These are phyloP conservation scores for Fusarium chlamydosporum DNA, from an alignment of 2,329 filamentous ascomycete genomes.

Conservation along the genomic window DNA sequence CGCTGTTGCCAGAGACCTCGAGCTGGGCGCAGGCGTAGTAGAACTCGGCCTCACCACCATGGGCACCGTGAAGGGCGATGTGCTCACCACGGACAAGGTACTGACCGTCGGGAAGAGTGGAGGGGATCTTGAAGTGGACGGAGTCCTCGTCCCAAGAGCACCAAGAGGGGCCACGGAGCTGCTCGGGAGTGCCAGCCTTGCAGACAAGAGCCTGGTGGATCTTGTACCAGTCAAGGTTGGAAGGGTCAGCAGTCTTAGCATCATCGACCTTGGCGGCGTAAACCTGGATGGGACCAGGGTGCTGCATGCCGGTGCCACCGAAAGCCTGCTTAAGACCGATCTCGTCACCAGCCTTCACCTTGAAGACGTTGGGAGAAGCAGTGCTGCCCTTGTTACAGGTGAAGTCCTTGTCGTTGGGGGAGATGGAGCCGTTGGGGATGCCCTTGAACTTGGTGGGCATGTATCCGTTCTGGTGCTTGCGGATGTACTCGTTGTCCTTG, in stretches of 20 bases:
- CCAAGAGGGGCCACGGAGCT: slow-evolving; percentile 26
- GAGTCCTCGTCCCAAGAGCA: slow-evolving; percentile 27
- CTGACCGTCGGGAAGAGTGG: slow-evolving; percentile 22
- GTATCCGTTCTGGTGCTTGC: slow-evolving; percentile 29
- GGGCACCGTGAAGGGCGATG: slow-evolving; percentile 42
- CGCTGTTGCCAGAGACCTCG: slow-evolving; percentile 34
- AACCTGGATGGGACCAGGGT: slow-evolving; percentile 25
- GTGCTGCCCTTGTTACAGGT: slow-evolving; percentile 25
- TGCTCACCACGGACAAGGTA: slow-evolving; percentile 43
- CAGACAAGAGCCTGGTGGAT: slow-evolving; percentile 28
- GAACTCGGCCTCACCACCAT: slow-evolving; percentile 39
- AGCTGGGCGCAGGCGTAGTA: slow-evolving; percentile 44
- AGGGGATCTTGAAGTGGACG: slow-evolving; percentile 30
- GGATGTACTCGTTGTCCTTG: slow-evolving; percentile 21
- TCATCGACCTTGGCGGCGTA: slow-evolving; percentile 19
- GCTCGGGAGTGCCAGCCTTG: slow-evolving; percentile 14
- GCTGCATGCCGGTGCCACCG: slow-evolving; percentile 25
- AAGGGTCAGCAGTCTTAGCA: slow-evolving; percentile 4
- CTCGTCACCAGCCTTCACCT: slow-evolving; percentile 30
- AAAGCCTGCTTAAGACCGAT: slow-evolving; percentile 28
- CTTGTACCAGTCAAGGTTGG: slow-evolving; percentile 26
- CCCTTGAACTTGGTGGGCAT: slow-evolving; percentile 32
- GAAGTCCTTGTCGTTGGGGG: slow-evolving; percentile 28
- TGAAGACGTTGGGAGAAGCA: slow-evolving; percentile 10
- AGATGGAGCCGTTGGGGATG: slow-evolving; percentile 18